A percentile compares a stretch with the other conserved stretches of the same genome.
phyloP scores from a whole-genome alignment of 139 green algal species.

The Pseudopediastrum boryanum region DNA sequence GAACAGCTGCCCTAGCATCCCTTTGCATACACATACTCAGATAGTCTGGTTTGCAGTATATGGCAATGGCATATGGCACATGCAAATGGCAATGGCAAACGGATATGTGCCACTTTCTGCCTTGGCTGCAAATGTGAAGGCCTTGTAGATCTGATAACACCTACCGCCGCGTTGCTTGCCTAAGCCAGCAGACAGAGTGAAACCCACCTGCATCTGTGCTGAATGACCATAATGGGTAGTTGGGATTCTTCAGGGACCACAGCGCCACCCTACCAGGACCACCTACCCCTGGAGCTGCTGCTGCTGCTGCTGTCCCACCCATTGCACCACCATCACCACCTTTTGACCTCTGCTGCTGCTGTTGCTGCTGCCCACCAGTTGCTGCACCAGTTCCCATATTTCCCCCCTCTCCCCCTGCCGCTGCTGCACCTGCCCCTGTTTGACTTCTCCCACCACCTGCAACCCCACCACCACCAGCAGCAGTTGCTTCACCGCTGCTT shows the following conservation, averaged over 20 bases:
- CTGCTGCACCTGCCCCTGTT: background rate
- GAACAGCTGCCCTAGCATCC: no score
- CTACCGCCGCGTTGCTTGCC: background rate
- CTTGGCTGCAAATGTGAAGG: no score
- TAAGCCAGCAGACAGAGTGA: background rate
- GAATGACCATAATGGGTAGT: constrained; percentile 77
- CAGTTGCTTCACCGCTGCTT: background rate
- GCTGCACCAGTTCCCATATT: background rate
- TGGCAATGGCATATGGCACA: no score
- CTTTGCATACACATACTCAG: no score
- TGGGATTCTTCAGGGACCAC: constrained; percentile 84
- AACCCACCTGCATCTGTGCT: constrained; percentile 36
- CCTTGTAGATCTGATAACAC: background rate
- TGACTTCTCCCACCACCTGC: background rate
- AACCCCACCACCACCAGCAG: background rate
- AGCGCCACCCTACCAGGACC: constrained; percentile 64
- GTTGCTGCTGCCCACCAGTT: background rate
- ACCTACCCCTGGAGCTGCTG: constrained; percentile 3
- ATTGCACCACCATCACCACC: background rate
- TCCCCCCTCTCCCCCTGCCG: background rate
- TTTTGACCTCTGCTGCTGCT: background rate
- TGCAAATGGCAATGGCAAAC: no score
- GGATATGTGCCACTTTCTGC: no score
- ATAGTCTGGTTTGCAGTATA: no score
- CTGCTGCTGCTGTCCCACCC: constrained; percentile 3